Conservation (phyloP, 495 filamentous ascomycete genomes). For the Cercophora samala region DNA sequence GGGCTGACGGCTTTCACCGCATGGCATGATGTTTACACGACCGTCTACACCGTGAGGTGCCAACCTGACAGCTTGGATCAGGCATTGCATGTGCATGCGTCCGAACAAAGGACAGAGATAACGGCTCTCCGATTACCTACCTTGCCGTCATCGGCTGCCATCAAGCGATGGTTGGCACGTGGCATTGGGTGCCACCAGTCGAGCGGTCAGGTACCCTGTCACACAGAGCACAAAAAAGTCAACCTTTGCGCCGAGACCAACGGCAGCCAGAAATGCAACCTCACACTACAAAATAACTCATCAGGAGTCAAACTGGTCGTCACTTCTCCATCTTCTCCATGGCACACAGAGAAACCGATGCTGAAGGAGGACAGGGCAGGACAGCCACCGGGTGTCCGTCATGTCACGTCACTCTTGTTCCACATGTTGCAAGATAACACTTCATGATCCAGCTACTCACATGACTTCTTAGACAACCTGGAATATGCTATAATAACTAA, state of each 20-base stretch:
- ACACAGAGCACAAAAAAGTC: not conserved
- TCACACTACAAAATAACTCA: not conserved
- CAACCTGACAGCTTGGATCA: not conserved
- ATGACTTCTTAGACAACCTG: too few species aligned
- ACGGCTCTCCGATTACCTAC: not conserved
- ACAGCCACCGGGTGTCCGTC: not conserved
- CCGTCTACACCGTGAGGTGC: not conserved
- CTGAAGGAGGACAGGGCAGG: not conserved
- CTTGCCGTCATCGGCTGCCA: not conserved
- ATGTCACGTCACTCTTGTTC: not conserved
- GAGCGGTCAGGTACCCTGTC: not conserved
- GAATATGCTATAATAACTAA: too few species aligned
- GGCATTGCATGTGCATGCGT: not conserved
- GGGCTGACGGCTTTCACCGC: not conserved
- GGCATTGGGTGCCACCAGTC: not conserved
- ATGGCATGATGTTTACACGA: not conserved
- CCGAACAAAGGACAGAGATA: not conserved
- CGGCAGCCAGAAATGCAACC: not conserved
- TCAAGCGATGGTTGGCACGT: not conserved
- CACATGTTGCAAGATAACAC: not conserved
- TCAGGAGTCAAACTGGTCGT: not conserved
- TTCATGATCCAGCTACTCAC: too few species aligned
- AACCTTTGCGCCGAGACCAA: not conserved
- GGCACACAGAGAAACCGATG: not conserved
- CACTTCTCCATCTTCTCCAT: too few species aligned